Evolutionary conservation across 2,329 filamentous ascomycete species (phyloP), one percentile per base, ranked within the genome.

Genomic region (Trichoderma endophyticum): DNA sequence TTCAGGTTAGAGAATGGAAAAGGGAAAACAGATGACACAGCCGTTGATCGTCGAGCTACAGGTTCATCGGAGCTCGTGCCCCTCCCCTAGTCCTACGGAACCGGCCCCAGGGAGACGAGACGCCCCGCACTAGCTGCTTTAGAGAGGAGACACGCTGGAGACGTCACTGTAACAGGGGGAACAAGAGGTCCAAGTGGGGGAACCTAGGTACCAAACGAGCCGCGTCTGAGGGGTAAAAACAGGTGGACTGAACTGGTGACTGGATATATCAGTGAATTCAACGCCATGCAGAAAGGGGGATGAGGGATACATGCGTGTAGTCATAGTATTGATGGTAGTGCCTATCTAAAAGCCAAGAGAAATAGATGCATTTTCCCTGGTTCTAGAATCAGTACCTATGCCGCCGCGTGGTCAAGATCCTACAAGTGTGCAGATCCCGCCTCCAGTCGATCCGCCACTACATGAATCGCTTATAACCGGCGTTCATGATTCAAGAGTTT

Each of bases 101-200:
- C 26, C 62, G 15, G 34, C 14, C 59, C 59, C 59, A 34, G 59
- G 32, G 39, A 43, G 15, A n/a, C 39, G 7, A 61, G 60, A 62
- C 54, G 64, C 64, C 64, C 64, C 64, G 64, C 64, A 57, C 64
- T 67, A 67, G 64, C 64, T 67, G 64, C 64, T 67, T 43, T 59
- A 59, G 39, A 32, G 39, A n/a, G 57, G 67, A 30, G 39, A 70
- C 54, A 26, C 39, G 57, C 39, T 62, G 57, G 57, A 70, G 67
- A 70, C 67, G 67, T 70, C 67, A 70, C 67, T 70, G 28, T 24
- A 70, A 70, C 67, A 62, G 57, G 67, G 66, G 67, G 30, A 32
- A 18, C 12, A 15, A 34, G 3, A 24, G 18, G 9, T 30, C 34
- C 11, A 48, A 26, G 14, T 26, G 21, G 60, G 60, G 30, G 43